A percentile compares a stretch with the other conserved stretches of the same genome.
Conservation (phyloP, 164 flowering plant genomes). For the Kingdonia uniflora region DNA sequence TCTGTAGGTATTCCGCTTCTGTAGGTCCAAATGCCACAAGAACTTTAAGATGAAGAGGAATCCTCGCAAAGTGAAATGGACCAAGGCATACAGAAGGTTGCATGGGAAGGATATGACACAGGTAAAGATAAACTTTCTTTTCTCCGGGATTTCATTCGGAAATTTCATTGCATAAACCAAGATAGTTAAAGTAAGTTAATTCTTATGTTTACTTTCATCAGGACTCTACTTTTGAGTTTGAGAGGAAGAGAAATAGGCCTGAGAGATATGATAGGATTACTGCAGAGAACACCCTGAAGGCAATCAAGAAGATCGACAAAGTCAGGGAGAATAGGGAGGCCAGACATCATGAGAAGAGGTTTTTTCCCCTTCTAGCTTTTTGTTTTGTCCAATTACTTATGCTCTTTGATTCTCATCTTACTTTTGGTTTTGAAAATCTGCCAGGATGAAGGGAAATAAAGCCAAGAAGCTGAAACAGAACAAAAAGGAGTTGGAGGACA, state of each 20-base stretch:
- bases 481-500: background rate
- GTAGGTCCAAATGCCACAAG: conserved; percentile 93
- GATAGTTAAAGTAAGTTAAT: background rate
- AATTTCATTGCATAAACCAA: background rate
- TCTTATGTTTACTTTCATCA: background rate
- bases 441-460: conserved; percentile 9
- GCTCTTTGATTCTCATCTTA: background rate
- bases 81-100: conserved; percentile 75
- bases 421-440: background rate
- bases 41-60: conserved; percentile 96
- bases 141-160: background rate
- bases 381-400: background rate
- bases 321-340: conserved; percentile 14
- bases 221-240: conserved; percentile 27
- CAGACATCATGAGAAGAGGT: conserved; percentile 14
- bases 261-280: conserved; percentile 22
- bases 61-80: conserved; percentile 93
- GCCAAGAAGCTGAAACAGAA: background rate
- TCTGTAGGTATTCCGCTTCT: conserved; percentile 63
- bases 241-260: conserved; percentile 24
- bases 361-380: background rate
- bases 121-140: conserved; percentile 25
- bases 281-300: conserved; percentile 20
- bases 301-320: conserved; percentile 20
- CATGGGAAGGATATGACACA: conserved; percentile 93